Evolutionary conservation across 2,329 filamentous ascomycete species (phyloP).

Genomic region (Fusarium sp.): DNA sequence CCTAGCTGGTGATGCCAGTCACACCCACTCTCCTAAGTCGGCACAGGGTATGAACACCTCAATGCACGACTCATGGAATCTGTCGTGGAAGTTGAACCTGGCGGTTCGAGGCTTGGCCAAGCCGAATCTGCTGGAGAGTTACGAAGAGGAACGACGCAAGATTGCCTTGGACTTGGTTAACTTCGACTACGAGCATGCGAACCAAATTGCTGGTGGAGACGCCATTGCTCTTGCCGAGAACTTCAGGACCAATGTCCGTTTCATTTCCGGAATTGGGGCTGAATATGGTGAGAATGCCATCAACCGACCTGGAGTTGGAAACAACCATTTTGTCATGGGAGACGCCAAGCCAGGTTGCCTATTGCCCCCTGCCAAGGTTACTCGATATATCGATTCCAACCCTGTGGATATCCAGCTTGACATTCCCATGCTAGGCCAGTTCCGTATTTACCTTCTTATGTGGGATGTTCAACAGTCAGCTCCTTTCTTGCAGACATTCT

Average conservation of each 20-base stretch:
- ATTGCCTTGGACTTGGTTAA: constrained; percentile 69
- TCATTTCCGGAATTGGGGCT: constrained; percentile 78
- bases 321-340: constrained; percentile 56
- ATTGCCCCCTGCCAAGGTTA: constrained; percentile 75
- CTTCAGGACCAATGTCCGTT: constrained; percentile 76
- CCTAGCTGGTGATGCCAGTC: constrained; percentile 75
- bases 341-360: constrained; percentile 65
- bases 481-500: constrained; percentile 70
- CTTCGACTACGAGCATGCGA: constrained; percentile 69
- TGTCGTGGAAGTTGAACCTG: constrained; percentile 64
- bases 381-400: constrained; percentile 81
- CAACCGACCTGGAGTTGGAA: constrained; percentile 55
- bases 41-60: constrained; percentile 75
- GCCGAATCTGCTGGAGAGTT: constrained; percentile 66
- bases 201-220: constrained; percentile 70
- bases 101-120: constrained; percentile 67
- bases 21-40: constrained; percentile 78
- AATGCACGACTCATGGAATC: constrained; percentile 71
- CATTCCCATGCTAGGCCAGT: constrained; percentile 81
- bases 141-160: constrained; percentile 71
- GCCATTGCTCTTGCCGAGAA: constrained; percentile 72
- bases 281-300: constrained; percentile 65
- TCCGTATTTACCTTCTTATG: constrained; percentile 78
- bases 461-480: constrained; percentile 67
- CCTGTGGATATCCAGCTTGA: constrained; percentile 82